Evolutionary conservation across 179 eudicot species (phyloP), one percentile per base, ranked within the genome.

Genomic region (Nepenthes alata): DNA sequence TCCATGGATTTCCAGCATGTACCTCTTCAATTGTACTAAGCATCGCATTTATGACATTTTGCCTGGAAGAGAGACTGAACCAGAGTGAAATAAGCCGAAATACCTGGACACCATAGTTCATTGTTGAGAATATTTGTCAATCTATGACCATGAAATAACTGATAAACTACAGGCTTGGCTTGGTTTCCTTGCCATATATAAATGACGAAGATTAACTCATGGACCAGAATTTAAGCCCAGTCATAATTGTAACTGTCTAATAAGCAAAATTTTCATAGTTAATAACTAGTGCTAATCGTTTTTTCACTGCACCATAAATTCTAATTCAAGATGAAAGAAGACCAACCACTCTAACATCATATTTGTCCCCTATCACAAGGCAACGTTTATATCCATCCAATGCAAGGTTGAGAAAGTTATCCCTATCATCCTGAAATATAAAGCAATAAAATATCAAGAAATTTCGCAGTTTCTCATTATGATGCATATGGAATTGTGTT

Each of bases 81-180:
- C 98, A 93, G 75, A 93, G 77, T 53, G 98, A 93, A 78, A 93
- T 81, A 70, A 93, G 97, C 58, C 98, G 95, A 77, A 93, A 93
- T 55, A 93, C 98, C 98, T 93, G 89, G 62, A 38, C 67, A 38
- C 11, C 7, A 38, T 39, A 53, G 36, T 3, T 2, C 60, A 36
- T 56, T 36, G n/a, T 3, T 4, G 6, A 57, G 11, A 2, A 11
- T 10, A 48, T 10, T 44, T 44, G 47, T 0, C 7, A 44, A 44
- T 44, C 10, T 44, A 9, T 48, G 52, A 48, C n/a, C 3, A 48
- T 8, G 3, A 8, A 15, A 52, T 15, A 52, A 52, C 7, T n/a
- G 34, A 52, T 15, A 14, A n/a, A 4, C 25, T 52, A 52, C 7
- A 0, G 55, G 16, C 55, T 12, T 13, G 16, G 14, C 14, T 52